These are phyloP conservation scores for Phellopilus nigrolimitatus DNA, from an alignment of 1,284 basidiomycete species.

Conservation along the genomic window DNA sequence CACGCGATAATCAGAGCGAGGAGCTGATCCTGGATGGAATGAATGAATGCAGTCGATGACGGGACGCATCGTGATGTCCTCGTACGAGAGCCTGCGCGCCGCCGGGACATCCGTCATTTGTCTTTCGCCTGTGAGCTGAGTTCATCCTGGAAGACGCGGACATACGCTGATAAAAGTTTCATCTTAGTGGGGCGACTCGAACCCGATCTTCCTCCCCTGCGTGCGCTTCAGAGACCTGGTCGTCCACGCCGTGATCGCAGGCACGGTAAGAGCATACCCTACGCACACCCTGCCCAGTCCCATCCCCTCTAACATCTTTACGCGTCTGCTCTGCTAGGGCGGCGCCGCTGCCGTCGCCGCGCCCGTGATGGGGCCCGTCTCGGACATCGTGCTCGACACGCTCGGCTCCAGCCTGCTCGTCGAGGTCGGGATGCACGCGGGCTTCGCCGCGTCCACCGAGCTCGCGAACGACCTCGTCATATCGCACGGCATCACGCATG, in stretches of 20 bases:
- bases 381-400: constrained; percentile 45
- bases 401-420: constrained; percentile 54
- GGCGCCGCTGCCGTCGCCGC: constrained; percentile 53
- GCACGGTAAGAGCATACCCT: constrained; percentile 41
- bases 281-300: neutral
- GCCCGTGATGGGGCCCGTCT: constrained; percentile 52
- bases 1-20: neutral
- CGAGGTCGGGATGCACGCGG: constrained; percentile 48
- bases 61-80: constrained; percentile 60
- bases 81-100: constrained; percentile 56
- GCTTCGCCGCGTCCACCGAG: constrained; percentile 47
- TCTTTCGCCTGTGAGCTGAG: constrained; percentile 49
- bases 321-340: constrained; percentile 34
- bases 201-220: constrained; percentile 58
- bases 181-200: constrained; percentile 58
- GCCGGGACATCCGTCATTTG: constrained; percentile 57
- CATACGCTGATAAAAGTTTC: constrained; percentile 4
- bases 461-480: constrained; percentile 52
- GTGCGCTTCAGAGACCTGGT: constrained; percentile 60
- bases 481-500: constrained; percentile 42
- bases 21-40: neutral
- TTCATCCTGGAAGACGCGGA: constrained; percentile 1
- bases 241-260: constrained; percentile 55
- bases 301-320: neutral
- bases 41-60: constrained; percentile 48